Percentiles rank a stretch among this genome's conserved stretches.
phyloP scores from a whole-genome alignment of 306 rosid species.

The Fragaria nilgerrensis region DNA sequence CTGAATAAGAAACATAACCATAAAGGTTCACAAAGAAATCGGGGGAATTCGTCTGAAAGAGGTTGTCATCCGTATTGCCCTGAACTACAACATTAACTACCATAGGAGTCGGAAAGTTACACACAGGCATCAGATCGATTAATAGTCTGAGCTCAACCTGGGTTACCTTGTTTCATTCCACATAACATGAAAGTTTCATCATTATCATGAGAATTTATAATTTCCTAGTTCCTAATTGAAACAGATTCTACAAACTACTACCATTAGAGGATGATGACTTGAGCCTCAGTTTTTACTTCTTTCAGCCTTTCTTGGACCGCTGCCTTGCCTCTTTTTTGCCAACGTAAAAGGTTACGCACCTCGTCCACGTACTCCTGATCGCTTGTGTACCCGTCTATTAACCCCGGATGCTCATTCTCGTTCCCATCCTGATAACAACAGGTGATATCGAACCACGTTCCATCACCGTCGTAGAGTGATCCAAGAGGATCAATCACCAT shows the following conservation, averaged over 20 bases:
- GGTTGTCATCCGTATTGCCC: neutral
- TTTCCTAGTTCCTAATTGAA: neutral
- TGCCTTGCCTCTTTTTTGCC: neutral
- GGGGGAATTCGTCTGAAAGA: too few species aligned
- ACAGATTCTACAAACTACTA: neutral
- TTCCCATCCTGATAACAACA: neutral
- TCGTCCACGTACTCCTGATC: neutral
- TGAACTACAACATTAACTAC: neutral
- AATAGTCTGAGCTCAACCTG: too few species aligned
- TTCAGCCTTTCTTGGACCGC: neutral
- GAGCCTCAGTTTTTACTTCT: neutral
- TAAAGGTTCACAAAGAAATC: too few species aligned
- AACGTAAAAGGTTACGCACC: neutral
- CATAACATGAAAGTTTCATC: neutral
- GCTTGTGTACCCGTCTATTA: neutral
- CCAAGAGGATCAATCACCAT: neutral
- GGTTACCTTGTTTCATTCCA: neutral
- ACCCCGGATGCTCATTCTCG: neutral
- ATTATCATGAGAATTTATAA: neutral
- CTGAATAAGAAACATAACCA: too few species aligned
- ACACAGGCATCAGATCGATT: neutral
- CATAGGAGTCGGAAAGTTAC: too few species aligned
- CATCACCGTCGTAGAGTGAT: neutral
- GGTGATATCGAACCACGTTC: neutral
- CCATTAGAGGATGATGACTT: neutral